Conservation (phyloP, 345 rosid genomes). For the Eucalyptus erythrocorys region DNA sequence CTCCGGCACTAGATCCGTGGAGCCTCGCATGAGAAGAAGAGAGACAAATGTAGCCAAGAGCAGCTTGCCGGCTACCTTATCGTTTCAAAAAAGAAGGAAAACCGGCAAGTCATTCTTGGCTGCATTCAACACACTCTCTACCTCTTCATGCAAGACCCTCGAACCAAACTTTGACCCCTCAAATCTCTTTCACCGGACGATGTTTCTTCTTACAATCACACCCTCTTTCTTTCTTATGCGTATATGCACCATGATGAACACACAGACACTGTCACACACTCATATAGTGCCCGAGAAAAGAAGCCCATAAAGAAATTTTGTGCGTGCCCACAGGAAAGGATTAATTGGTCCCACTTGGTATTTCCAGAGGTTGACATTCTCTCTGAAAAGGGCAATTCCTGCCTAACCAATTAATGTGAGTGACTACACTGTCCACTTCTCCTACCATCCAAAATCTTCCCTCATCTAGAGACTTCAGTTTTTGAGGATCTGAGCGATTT, state of each 20-base stretch:
- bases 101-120: slow-evolving; percentile 68
- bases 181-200: background rate
- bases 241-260: background rate
- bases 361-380: background rate
- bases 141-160: slow-evolving; percentile 4
- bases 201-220: background rate
- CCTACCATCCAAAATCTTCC: background rate
- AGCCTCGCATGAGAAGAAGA: slow-evolving; percentile 31
- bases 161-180: background rate
- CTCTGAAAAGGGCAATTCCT: background rate
- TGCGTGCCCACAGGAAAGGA: background rate
- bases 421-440: background rate
- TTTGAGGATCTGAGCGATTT: background rate
- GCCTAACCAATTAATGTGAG: background rate
- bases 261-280: background rate
- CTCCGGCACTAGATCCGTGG: background rate
- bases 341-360: background rate
- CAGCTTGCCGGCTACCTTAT: slow-evolving; percentile 28
- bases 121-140: slow-evolving; percentile 25
- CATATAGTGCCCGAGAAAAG: background rate
- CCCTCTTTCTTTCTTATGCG: background rate
- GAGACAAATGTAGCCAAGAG: slow-evolving; percentile 38
- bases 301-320: background rate
- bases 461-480: background rate
- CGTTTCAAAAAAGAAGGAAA: background rate